Evolutionary conservation across 1,284 basidiomycete genomes (phyloP), one percentile per base, ranked within the genome.

Genomic region (Pseudozyma hubeiensis): DNA sequence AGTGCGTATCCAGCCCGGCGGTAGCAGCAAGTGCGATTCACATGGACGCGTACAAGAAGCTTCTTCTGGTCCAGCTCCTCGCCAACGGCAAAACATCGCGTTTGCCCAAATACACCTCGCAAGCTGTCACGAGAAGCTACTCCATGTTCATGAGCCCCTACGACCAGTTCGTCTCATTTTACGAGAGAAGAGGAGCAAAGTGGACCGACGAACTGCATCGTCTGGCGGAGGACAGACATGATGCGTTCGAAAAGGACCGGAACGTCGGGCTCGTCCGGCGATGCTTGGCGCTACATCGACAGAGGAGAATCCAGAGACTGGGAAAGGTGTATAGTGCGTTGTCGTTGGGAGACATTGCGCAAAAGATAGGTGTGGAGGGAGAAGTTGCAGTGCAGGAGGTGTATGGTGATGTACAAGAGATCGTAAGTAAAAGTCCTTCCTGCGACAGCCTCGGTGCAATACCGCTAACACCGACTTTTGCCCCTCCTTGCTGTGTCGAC

Each of bases 41-140:
- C 81, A 84, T 93, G 75, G 93, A 94, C 77, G 93, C 93, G 0
- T 87, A 91, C 80, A 94, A 94, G 87, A 93, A 93, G 85, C 85
- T 92, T 41, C 85, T 89, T 8, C 86, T 94, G 6, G 88, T 92
- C 7, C 92, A 93, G 78, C 85, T 94, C 30, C 90, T 94, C 52
- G 85, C 88, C 14, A 87, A 89, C 63, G 93, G 92, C 39, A 89
- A 89, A 52, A 60, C 51, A 2, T 55, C 53, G 6, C 48, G 62
- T 0, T 51, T 45, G 34, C 53, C 65, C 35, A 74, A 79, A 43
- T 75, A 67, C 31, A 53, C 50, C 11, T 57, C 52, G n/a, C 43
- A 60, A 14, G 46, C 34, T 37, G 51, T 75, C 45, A 56, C 47
- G 33, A 69, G 51, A 51, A 55, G 45, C 43, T 54, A 62, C 49